Conservation (phyloP, 83 land plant species). For the Picea abies region DNA sequence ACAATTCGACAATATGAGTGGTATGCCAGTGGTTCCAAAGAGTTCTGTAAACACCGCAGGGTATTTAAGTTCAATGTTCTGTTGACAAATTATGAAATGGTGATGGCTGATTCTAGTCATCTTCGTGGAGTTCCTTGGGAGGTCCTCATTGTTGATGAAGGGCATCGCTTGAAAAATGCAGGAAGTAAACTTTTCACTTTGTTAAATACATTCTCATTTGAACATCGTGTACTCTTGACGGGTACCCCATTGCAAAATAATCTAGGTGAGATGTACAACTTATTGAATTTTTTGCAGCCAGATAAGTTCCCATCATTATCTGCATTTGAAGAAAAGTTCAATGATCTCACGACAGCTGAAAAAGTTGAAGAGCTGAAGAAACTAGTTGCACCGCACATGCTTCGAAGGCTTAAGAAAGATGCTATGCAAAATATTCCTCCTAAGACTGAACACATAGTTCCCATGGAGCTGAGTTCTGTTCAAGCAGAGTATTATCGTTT, state of each 20-base stretch:
- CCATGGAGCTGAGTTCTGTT: constrained; percentile 85
- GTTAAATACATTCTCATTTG: constrained; percentile 84
- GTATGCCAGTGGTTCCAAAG: constrained; percentile 62
- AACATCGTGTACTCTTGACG: constrained; percentile 90
- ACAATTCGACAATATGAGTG: constrained; percentile 92
- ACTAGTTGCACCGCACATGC: constrained; percentile 99
- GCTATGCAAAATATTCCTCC: constrained; percentile 96
- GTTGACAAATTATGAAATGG: constrained; percentile 94
- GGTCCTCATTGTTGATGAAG: constrained; percentile 96
- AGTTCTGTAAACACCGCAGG: constrained; percentile 25
- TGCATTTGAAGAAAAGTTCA: constrained; percentile 94
- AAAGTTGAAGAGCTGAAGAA: constrained; percentile 96
- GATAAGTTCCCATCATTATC: constrained; percentile 87
- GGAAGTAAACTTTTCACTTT: constrained; percentile 87
- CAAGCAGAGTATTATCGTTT: constrained; percentile 98
- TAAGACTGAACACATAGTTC: constrained; percentile 92
- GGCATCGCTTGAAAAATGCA: constrained; percentile 89
- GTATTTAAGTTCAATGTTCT: constrained; percentile 86
- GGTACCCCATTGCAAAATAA: constrained; percentile 96
- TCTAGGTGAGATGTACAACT: constrained; percentile 90
- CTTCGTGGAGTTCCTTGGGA: constrained; percentile 95
- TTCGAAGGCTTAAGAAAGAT: constrained; percentile 97
- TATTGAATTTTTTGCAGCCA: constrained; percentile 92
- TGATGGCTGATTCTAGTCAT: constrained; percentile 81
- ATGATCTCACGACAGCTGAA: constrained; percentile 83